Percentiles rank a stretch among this genome's conserved stretches.
Conservation (phyloP, 2,329 filamentous ascomycete genomes). For the Alternaria arborescens region DNA sequence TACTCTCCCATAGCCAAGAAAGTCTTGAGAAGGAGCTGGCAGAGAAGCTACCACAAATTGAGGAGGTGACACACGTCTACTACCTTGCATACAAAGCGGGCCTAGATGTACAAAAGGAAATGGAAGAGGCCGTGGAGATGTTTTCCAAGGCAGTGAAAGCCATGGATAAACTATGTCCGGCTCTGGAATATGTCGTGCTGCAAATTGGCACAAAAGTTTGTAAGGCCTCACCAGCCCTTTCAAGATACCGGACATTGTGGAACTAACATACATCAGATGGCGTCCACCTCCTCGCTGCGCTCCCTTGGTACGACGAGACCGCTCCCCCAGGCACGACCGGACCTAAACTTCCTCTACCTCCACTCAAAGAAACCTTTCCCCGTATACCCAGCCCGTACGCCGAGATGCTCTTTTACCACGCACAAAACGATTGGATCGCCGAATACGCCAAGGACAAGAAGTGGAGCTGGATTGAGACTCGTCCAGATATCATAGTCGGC, state of each 20-base stretch:
- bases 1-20: constrained; percentile 52
- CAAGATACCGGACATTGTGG: neutral
- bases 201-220: constrained; percentile 50
- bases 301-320: constrained; percentile 14
- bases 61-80: constrained; percentile 56
- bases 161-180: constrained; percentile 31
- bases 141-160: constrained; percentile 51
- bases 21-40: constrained; percentile 49
- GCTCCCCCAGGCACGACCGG: constrained; percentile 13
- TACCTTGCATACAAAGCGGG: constrained; percentile 57
- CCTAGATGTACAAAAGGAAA: constrained; percentile 50
- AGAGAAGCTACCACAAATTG: constrained; percentile 45
- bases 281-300: constrained; percentile 53
- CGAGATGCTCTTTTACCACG: constrained; percentile 53
- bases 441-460: constrained; percentile 45
- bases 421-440: constrained; percentile 52
- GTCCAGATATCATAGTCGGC: constrained; percentile 55
- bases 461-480: constrained; percentile 54
- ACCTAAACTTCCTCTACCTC: constrained; percentile 11
- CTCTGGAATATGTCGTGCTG: constrained; percentile 39
- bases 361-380: constrained; percentile 17
- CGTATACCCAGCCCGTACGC: constrained; percentile 39
- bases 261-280: constrained; percentile 41
- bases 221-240: constrained; percentile 12
- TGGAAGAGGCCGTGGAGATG: constrained; percentile 54